phyloP scores from a whole-genome alignment of 2,329 filamentous ascomycete genomes.

The Sporothrix protearum region DNA sequence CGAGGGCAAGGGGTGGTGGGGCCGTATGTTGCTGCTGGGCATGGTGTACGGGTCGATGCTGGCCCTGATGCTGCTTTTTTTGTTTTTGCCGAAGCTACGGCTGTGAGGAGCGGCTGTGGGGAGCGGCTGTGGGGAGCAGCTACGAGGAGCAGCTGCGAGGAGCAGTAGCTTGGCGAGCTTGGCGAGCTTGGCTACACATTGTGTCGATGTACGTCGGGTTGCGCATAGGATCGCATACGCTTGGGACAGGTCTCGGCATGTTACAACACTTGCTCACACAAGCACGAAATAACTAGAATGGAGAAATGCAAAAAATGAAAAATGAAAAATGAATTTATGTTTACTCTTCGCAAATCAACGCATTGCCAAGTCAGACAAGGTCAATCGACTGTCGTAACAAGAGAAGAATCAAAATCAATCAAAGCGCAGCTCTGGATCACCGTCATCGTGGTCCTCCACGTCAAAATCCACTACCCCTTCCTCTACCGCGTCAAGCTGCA shows the following conservation, averaged over 20 bases:
- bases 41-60: conserved; percentile 81
- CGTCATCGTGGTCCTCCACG: not conserved
- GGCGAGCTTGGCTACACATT: not conserved
- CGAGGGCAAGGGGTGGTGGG: conserved; percentile 86
- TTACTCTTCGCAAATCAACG: not conserved
- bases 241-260: not conserved
- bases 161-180: too few species aligned
- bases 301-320: not conserved
- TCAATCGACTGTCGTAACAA: not conserved
- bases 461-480: not conserved
- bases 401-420: not conserved
- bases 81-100: conserved; percentile 80
- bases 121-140: too few species aligned
- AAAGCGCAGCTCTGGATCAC: not conserved
- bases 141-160: too few species aligned
- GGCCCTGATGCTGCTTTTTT: conserved; percentile 73
- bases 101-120: not conserved
- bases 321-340: conserved; percentile 2
- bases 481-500: not conserved
- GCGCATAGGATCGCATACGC: not conserved
- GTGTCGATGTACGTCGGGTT: not conserved
- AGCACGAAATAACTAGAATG: not conserved
- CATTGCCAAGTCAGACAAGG: not conserved
- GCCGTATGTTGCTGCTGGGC: conserved; percentile 75
- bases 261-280: not conserved